These are phyloP conservation scores for Plenodomus lindquistii DNA, from an alignment of 2,329 filamentous ascomycete species.

Conservation along the genomic window DNA sequence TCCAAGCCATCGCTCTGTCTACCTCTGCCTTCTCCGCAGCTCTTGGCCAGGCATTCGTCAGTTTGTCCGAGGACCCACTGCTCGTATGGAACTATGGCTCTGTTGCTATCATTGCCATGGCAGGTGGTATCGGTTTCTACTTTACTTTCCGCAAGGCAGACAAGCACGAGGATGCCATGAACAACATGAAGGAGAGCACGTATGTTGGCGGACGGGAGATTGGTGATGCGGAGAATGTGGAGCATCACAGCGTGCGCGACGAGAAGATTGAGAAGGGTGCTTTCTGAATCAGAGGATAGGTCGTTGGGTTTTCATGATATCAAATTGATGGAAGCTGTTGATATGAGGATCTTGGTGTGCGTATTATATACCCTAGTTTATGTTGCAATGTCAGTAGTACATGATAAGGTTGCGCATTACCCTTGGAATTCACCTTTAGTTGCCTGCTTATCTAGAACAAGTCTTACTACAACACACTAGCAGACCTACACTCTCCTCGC, in stretches of 20 bases:
- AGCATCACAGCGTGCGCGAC: constrained; percentile 14
- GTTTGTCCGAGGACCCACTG: constrained; percentile 37
- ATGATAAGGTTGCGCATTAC: too few species aligned
- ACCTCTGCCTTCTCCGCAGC: constrained; percentile 39
- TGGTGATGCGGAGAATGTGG: constrained; percentile 23
- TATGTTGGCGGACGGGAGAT: constrained; percentile 22
- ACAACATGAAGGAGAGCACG: constrained; percentile 31
- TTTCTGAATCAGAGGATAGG: constrained; percentile 4
- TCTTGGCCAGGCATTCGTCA: constrained; percentile 38
- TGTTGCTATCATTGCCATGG: constrained; percentile 37
- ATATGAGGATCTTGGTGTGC: too few species aligned
- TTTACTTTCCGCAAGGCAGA: constrained; percentile 39
- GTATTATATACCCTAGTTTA: too few species aligned
- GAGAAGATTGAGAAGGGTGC: constrained; percentile 29
- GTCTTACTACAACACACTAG: too few species aligned
- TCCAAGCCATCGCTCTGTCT: constrained; percentile 42
- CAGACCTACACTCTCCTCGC: too few species aligned
- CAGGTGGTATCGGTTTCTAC: constrained; percentile 38
- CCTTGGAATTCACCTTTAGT: too few species aligned
- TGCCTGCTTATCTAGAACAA: too few species aligned
- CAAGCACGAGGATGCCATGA: constrained; percentile 37
- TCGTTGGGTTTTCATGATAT: too few species aligned
- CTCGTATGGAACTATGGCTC: constrained; percentile 40
- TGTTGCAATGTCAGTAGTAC: too few species aligned
- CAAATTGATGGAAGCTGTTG: too few species aligned